Evolutionary conservation across 805 yeast species (phyloP), one percentile per base, ranked within the genome.

Genomic region (Kurtzmaniella fragi): DNA sequence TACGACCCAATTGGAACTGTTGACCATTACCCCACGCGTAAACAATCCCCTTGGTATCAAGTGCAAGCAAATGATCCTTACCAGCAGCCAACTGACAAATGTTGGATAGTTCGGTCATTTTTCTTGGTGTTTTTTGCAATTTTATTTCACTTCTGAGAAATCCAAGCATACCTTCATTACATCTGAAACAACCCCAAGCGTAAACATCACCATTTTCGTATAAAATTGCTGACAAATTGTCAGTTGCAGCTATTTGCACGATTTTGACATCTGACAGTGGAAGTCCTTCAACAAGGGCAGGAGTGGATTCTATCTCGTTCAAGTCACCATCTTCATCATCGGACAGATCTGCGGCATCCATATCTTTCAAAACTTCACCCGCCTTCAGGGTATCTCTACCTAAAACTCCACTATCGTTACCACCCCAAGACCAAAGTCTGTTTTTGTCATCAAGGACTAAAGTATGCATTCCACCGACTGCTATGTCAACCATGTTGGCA

Each of bases 1-100:
- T 82, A 54, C 96, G 77, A 16, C 98, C 99, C 48, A 93, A 71
- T 66, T 93, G 98, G 62, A 72, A 80, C 54, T 87, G 95, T 53
- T 90, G 95, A 17, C 97, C 96, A 57, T 87, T 85, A 49, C 99
- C 99, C 99, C 99, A 93, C 0, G 98, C 90, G 55, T 76, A 88
- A 1, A 90, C 97, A 39, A 80, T 72, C 42, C 99, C 99, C 53
- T 78, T 82, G 17, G 77, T 67, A 57, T 90, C 95, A 28, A 93
- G 67, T 17, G 95, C 93, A 34, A 93, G 59, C 28, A 93, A 59
- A 57, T 93, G 99, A 57, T 93, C 98, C 58, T 90, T 90, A 35
- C 99, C 99, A 0, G 85, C 78, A 1, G 95, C 96, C 41, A 93
- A 61, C 54, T 87, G 93, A 20, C 82, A 87, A 40, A 87, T 80